Percentiles rank a stretch among this genome's conserved stretches.
Conservation (phyloP, 768 basidiomycete species). For the Suillus brevipes region DNA sequence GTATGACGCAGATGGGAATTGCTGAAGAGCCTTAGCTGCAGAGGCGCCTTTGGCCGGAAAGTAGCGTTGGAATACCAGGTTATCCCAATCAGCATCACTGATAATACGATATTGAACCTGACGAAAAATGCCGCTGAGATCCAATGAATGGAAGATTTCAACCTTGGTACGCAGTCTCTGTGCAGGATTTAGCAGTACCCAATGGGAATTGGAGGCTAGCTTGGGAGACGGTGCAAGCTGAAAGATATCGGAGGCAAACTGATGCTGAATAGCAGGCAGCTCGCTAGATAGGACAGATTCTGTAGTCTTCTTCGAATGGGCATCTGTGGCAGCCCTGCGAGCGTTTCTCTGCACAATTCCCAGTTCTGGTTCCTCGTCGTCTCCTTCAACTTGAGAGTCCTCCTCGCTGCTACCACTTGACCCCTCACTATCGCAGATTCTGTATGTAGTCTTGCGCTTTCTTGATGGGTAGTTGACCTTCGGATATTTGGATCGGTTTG, state of each 20-base stretch:
- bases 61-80: not conserved
- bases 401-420: not conserved
- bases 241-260: not conserved
- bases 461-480: too few relatives aligned
- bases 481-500: not conserved
- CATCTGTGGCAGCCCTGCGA: too few relatives aligned
- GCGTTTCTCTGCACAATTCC: too few relatives aligned
- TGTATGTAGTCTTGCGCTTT: not conserved
- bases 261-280: not conserved
- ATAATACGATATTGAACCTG: not conserved
- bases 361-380: not conserved
- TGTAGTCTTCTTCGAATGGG: not conserved
- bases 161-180: not conserved
- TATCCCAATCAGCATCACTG: not conserved
- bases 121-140: not conserved
- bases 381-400: not conserved
- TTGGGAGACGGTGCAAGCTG: not conserved
- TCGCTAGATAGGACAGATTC: not conserved
- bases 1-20: not conserved
- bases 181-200: not conserved
- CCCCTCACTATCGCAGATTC: not conserved
- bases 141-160: not conserved
- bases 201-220: not conserved
- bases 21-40: not conserved
- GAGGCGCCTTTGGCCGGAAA: not conserved